phyloP scores from a whole-genome alignment of 768 basidiomycete species.

The Boletus tomentosulus region DNA sequence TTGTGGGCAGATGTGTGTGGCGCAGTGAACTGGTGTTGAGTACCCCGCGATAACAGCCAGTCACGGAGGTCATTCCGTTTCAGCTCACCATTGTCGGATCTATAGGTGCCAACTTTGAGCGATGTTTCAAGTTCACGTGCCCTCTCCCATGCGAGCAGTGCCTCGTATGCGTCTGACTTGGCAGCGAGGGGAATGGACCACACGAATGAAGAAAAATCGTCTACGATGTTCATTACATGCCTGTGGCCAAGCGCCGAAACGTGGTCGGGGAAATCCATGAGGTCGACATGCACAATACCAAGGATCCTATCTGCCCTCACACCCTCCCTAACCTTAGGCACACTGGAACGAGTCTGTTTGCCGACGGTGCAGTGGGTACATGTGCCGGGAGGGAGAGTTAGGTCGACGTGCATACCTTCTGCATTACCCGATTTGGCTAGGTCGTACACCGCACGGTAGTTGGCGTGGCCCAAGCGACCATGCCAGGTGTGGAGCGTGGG shows the following conservation, averaged over 20 bases:
- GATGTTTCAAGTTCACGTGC: background rate
- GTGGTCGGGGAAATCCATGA: constrained; percentile 18
- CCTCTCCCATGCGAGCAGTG: constrained; percentile 29
- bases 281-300: constrained; percentile 26
- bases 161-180: constrained; percentile 22
- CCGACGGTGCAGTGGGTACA: constrained; percentile 36
- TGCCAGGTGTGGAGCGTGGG: constrained; percentile 28
- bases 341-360: constrained; percentile 33
- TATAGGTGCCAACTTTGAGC: background rate
- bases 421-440: constrained; percentile 10
- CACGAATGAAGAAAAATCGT: constrained; percentile 16
- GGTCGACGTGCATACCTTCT: constrained; percentile 3
- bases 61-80: background rate
- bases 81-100: background rate
- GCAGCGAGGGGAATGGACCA: constrained; percentile 33
- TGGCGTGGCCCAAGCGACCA: constrained; percentile 25
- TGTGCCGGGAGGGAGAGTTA: constrained; percentile 8
- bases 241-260: background rate
- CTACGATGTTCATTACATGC: constrained; percentile 8
- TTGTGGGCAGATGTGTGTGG: background rate
- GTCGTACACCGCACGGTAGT: constrained; percentile 24
- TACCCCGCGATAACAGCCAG: background rate
- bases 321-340: constrained; percentile 30
- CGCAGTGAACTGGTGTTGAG: background rate
- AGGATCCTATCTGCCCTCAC: constrained; percentile 23